Base-by-base conservation (phyloP, 306 rosid genomes). In the Hippophae tibetana region DNA sequence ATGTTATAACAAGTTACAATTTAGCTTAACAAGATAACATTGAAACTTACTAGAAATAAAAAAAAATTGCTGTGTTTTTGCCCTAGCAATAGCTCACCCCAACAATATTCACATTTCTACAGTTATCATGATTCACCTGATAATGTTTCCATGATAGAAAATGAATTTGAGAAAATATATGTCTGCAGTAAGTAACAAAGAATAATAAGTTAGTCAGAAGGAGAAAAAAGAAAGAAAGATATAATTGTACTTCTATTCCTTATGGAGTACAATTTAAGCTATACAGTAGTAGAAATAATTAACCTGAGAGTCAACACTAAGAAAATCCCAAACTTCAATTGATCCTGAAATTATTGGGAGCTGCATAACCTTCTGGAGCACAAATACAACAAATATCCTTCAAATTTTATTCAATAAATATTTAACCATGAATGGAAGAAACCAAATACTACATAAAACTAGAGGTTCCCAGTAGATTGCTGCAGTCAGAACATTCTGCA, bases 231-330 rank as follows among this genome's bases (percentile, higher is more conserved):
- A 56, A 42, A 51, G 52, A 9, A 45, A 45, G 43, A 50, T 58
- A 55, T 18, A 67, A 18, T 18, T 60, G 38, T 4, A 13, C 13
- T 61, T 45, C 7, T 49, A 25, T 40, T 31, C 41, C 26, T 27
- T 43, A 7, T 18, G 13, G 5, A 46, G 5, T 27, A 57, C 7
- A 63, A 2, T 31, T 49, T 67, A 47, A 55, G 60, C 43, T 57
- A 43, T 52, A 63, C 10, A 73, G 54, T 50, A 57, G 52, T 61
- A 51, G 41, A 77, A 78, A 43, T 56, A 63, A 55, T 51, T 61
- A 62, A 93, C 99, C 99, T 93, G 99, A 56, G 99, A 93, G 71
- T 93, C 99, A 13, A 93, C 99, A 77, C 97, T 88, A 62, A 93
- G 83, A 70, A 93, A 93, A 79, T 93, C 99, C 97, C 99, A 93